Evolutionary conservation across 1,284 basidiomycete species (phyloP), one percentile per base, ranked within the genome.

Genomic region (Veloboletus limbatus): DNA sequence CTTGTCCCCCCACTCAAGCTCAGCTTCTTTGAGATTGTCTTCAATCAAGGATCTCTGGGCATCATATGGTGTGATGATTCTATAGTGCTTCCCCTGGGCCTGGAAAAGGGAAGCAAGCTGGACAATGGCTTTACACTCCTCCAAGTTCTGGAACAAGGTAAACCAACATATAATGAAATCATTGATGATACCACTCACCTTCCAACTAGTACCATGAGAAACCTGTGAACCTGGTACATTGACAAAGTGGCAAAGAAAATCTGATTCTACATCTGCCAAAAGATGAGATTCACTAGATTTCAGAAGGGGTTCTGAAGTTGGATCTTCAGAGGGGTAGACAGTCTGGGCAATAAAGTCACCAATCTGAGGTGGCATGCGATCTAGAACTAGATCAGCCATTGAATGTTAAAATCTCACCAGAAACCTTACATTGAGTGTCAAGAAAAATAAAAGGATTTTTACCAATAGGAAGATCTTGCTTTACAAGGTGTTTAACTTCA

Each of bases 321-420:
- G 52, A 20, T 42, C 26, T 49, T 75, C 53, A 17, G 60, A 48
- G 20, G 81, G 67, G 69, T 90, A 90, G 5, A 90, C 71, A 48
- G 70, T 68, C 37, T 73, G 56, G 21, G 85, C 88, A 39, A 90
- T 83, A 43, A 86, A 81, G 6, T 72, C 53, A n/a, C 86, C 86
- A 70, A 88, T 81, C 52, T 85, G 76, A 33, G 77, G 75, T 46
- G 88, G 87, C 85, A 90, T 88, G 3, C 88, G 79, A 54, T 89
- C 87, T 83, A 46, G 46, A 3, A 10, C 7, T 22, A 25, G 13
- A 27, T 63, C 2, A 54, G 31, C 8, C 7, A 43, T 13, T 32
- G 1, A 11, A 28, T 9, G 16, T 0, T 11, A 36, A 37, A 6
- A 27, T 5, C 6, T 42, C 21, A 40, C n/a, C 34, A 40, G 35